phyloP scores from a whole-genome alignment of 2,329 filamentous ascomycete species.

The Clarireedia hainanense region DNA sequence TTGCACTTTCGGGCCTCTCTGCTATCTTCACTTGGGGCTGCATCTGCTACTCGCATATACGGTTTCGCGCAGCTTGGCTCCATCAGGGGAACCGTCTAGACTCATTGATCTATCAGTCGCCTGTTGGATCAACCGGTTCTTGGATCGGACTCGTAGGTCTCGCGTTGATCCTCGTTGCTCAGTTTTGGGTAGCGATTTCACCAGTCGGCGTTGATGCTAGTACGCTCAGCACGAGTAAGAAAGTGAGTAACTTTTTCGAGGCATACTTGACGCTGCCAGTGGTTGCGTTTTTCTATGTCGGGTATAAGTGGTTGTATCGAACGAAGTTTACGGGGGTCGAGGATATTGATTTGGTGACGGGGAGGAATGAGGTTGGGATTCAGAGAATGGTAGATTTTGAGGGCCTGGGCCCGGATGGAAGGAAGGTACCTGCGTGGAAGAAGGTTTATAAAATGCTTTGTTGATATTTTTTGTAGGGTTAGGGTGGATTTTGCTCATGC shows the following conservation, averaged over 20 bases:
- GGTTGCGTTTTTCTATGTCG: conserved; percentile 57
- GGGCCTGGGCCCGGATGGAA: conserved; percentile 47
- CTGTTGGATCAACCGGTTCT: conserved; percentile 52
- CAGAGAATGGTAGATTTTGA: conserved; percentile 51
- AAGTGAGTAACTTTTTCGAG: conserved; percentile 63
- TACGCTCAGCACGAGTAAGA: conserved; percentile 30
- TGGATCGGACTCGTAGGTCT: conserved; percentile 52
- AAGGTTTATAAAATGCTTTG: not conserved
- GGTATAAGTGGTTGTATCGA: conserved; percentile 69
- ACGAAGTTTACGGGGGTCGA: conserved; percentile 58
- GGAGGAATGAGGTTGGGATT: conserved; percentile 55
- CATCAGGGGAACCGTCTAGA: conserved; percentile 51
- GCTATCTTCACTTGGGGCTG: conserved; percentile 73
- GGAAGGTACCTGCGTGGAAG: not conserved
- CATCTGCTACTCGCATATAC: conserved; percentile 83
- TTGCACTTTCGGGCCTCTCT: conserved; percentile 64
- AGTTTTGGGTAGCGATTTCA: conserved; percentile 75
- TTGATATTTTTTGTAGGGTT: not conserved
- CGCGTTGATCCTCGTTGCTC: conserved; percentile 31
- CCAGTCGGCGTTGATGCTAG: conserved; percentile 51
- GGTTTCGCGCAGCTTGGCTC: conserved; percentile 75
- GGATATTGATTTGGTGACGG: conserved; percentile 83
- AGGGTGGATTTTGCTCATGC: too few species aligned
- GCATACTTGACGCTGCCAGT: conserved; percentile 64
- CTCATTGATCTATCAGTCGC: conserved; percentile 55